Conservation (phyloP, 768 basidiomycete species). For the Cyclocybe aegerita region DNA sequence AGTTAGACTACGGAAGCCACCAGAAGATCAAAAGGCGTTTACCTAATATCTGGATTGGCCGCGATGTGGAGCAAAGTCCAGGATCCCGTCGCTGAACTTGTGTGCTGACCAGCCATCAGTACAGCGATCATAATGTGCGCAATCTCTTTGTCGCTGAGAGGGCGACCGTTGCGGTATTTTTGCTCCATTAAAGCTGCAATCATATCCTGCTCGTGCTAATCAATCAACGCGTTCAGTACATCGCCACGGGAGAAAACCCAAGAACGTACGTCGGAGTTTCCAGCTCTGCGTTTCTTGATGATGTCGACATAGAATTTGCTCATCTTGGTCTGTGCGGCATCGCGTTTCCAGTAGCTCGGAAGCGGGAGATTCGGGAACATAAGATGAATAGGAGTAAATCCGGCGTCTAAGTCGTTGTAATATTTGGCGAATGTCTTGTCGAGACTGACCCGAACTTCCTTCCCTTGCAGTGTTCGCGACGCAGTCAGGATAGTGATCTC, state of each 20-base stretch:
- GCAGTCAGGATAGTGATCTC: slow-evolving; percentile 97
- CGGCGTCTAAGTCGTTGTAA: slow-evolving; percentile 90
- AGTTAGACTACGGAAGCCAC: not conserved
- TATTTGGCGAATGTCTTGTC: slow-evolving; percentile 84
- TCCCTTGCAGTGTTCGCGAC: slow-evolving; percentile 89
- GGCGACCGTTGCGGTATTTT: slow-evolving; percentile 77
- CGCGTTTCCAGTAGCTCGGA: slow-evolving; percentile 85
- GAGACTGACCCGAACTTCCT: slow-evolving; percentile 77
- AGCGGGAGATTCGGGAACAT: slow-evolving; percentile 92
- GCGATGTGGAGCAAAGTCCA: slow-evolving; percentile 93
- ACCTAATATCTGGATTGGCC: slow-evolving; percentile 71
- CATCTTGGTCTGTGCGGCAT: slow-evolving; percentile 91
- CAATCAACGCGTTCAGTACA: slow-evolving; percentile 5
- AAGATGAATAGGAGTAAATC: slow-evolving; percentile 95
- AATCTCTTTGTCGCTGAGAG: slow-evolving; percentile 85
- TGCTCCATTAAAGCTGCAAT: slow-evolving; percentile 86
- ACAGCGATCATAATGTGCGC: slow-evolving; percentile 99
- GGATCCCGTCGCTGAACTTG: slow-evolving; percentile 87
- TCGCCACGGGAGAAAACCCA: not conserved
- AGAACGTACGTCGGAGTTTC: slow-evolving; percentile 39
- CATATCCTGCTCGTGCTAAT: slow-evolving; percentile 83
- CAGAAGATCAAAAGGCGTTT: slow-evolving; percentile 26
- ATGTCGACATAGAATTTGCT: slow-evolving; percentile 90
- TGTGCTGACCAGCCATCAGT: slow-evolving; percentile 99
- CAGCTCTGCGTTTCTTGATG: slow-evolving; percentile 67